Conservation (phyloP, 164 flowering plant genomes). For the Echeveria elegans region DNA sequence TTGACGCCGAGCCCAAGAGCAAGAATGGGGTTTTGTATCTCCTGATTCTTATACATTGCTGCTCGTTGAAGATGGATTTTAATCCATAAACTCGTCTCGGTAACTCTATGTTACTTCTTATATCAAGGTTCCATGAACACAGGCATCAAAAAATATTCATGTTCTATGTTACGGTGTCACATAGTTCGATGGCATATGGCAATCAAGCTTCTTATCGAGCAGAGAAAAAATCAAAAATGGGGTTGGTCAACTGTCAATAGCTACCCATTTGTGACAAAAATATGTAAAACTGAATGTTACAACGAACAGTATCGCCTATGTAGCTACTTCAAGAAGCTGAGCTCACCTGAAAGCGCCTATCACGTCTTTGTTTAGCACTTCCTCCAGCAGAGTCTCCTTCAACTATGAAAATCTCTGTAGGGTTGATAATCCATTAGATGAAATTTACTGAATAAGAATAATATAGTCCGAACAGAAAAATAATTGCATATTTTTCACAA, state of each 20-base stretch:
- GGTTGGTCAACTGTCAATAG: background rate
- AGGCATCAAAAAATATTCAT: background rate
- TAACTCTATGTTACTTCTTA: background rate
- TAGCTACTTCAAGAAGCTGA: background rate
- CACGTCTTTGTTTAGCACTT: conserved; percentile 98
- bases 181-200: background rate
- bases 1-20: conserved; percentile 95
- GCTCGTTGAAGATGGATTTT: conserved; percentile 23
- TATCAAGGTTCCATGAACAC: background rate
- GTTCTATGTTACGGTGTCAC: background rate
- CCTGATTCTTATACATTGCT: conserved; percentile 93
- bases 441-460: conserved; percentile 6
- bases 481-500: conserved; percentile 6
- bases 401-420: conserved; percentile 88
- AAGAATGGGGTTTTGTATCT: conserved; percentile 85
- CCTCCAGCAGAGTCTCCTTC: conserved; percentile 99
- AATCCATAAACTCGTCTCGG: background rate
- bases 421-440: background rate
- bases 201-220: background rate
- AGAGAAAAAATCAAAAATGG: background rate
- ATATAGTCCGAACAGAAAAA: background rate
- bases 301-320: background rate
- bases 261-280: background rate
- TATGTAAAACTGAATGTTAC: background rate
- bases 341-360: conserved; percentile 88